Evolutionary conservation across 192 early-diverging fungal species (phyloP), one percentile per base, ranked within the genome.

Genomic region (Coemansia sp.): DNA sequence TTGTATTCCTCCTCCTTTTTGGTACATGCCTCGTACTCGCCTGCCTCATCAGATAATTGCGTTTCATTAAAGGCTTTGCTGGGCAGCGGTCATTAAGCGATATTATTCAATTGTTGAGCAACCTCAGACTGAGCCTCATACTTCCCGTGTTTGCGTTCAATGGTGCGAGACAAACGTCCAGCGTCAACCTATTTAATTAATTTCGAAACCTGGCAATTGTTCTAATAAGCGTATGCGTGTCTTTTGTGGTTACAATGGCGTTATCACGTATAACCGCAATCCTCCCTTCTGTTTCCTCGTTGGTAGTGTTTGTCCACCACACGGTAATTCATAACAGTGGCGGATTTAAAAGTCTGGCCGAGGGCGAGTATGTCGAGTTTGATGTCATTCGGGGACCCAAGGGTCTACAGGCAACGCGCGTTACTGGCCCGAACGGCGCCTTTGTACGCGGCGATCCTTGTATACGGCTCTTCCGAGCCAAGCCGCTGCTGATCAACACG

Each of bases 401-500:
- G 71, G 94, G 94, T 0, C 74, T 90, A 62, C 92, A 93, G 68
- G 94, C 94, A 2, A 87, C 92, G 10, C 86, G 92, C 39, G 93
- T 94, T 9, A 87, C 92, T 19, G 93, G 93, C 7, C 92, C 92
- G 1, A 69, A 82, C 60, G 91, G 92, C 43, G 60, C 62, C 3
- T 77, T 79, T 65, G 94, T 96, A 43, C 85, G 85, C n/a, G 94
- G 94, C 12, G 93, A 96, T 72, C 89, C 87, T 5, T 87, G 85
- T 46, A 70, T 74, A 4, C 79, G 81, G 19, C 67, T 79, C 25
- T 67, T 65, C 58, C 53, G 39, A 35, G 19, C 31, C 22, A 65
- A 54, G 37, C 51, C 51, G 17, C 51, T 40, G 14, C 19, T 54
- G 62, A 54, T 64, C 9, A 58, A 36, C 38, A 36, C 32, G 20